Base-by-base conservation (phyloP, 2,329 filamentous ascomycete species). In the Nemania sp. region DNA sequence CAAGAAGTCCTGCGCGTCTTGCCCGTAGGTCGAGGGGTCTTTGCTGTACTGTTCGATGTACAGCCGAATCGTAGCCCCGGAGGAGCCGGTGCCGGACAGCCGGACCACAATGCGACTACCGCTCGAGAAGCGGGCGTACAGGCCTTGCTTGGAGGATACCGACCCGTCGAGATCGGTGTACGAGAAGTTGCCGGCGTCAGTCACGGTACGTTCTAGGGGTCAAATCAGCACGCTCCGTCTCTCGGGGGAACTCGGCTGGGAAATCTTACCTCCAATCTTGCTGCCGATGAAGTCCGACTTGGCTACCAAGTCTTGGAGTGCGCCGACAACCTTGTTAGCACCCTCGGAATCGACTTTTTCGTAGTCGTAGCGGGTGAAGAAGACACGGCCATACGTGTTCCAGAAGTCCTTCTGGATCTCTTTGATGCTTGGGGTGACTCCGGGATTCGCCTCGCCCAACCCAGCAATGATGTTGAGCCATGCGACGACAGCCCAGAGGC, bases 381-480 rank as follows among this genome's bases (percentile, higher is more conserved):
- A 99, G 34, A 93, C 97, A 61, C 95, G 92, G 72, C 95, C 95
- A 77, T 99, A 99, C 59, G 87, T 91, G 72, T 86, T 85, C 95
- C 95, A 99, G 86, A 99, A 98, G 75, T 97, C 92, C 72, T 92
- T 87, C 80, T 99, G 95, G 76, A 99, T 97, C 77, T 93, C 90
- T 73, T 90, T 90, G 79, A 99, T 98, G 79, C 91, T 96, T 52
- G 94, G 93, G 2, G 90, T 92, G 68, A 90, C 88, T 60, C 82
- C 87, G 18, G 90, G 87, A 72, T 89, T 89, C 76, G 92, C 84
- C 75, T 95, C 88, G 66, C 93, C 93, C 49, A 98, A 87, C 67
- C 91, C 94, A 63, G 95, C 95, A 71, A 99, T 96, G 77, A 99
- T 97, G 83, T 99, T 99, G 71, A 99, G 81, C 95, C 95, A 99